These are phyloP conservation scores for Omphalea diandra DNA, from an alignment of 441 rosid species.

Conservation along the genomic window DNA sequence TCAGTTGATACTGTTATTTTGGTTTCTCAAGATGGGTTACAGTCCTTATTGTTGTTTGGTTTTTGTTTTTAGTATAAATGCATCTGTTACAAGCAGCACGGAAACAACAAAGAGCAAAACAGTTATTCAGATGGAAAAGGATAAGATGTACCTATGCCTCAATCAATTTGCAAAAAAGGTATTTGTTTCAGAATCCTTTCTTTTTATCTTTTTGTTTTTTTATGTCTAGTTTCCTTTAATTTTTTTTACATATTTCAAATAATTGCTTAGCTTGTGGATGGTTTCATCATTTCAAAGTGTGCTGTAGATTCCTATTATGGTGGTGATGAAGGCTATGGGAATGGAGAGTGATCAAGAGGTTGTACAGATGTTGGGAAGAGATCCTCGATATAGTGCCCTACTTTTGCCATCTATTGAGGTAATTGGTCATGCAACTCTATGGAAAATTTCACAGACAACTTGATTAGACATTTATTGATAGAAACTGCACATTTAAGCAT, in stretches of 20 bases:
- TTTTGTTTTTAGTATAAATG: constrained; percentile 58
- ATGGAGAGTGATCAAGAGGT: constrained; percentile 98
- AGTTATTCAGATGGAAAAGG: constrained; percentile 85
- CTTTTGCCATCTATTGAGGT: constrained; percentile 94
- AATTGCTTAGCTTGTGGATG: not conserved
- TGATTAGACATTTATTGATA: not conserved
- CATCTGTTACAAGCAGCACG: constrained; percentile 94
- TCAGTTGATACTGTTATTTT: constrained; percentile 10
- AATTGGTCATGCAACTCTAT: constrained; percentile 17
- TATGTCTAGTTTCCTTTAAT: constrained; percentile 4
- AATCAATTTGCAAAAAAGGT: constrained; percentile 76
- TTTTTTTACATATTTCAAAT: not conserved
- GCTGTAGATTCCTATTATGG: constrained; percentile 78
- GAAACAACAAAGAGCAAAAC: constrained; percentile 90
- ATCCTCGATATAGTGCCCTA: constrained; percentile 76
- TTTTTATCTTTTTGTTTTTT: not conserved
- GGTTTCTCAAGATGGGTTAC: constrained; percentile 9
- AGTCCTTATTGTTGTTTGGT: not conserved
- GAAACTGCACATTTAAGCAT: not conserved
- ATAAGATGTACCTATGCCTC: constrained; percentile 75
- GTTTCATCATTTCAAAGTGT: constrained; percentile 16
- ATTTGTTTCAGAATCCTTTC: constrained; percentile 1
- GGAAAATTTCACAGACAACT: not conserved
- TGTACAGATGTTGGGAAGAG: constrained; percentile 95
- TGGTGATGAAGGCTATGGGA: constrained; percentile 94